Conservation (phyloP, 169 alveolate genomes). For the Cryptosporidium sp. region DNA sequence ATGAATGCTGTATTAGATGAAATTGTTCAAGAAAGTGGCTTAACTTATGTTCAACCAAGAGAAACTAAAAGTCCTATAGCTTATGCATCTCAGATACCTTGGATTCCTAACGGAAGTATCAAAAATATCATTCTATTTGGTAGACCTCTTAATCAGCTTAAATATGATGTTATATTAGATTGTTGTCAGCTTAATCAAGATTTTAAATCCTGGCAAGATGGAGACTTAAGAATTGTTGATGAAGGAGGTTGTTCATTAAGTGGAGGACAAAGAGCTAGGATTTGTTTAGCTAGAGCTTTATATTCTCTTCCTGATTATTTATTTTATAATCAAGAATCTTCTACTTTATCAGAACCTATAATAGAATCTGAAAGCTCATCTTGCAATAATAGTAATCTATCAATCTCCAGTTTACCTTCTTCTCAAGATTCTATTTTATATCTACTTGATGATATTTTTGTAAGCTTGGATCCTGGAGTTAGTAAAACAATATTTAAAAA, state of each 20-base stretch:
- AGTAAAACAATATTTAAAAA: constrained; percentile 28
- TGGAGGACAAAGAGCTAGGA: constrained; percentile 88
- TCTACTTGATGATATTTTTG: constrained; percentile 49
- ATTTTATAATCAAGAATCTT: not conserved
- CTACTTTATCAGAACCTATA: not conserved
- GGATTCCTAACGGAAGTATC: constrained; percentile 85
- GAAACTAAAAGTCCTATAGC: constrained; percentile 79
- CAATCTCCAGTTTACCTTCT: not conserved
- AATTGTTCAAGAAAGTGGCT: constrained; percentile 66
- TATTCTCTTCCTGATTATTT: constrained; percentile 77
- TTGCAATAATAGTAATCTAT: not conserved
- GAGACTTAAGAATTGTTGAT: constrained; percentile 85
- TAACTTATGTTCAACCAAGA: constrained; percentile 64
- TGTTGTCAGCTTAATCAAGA: constrained; percentile 82
- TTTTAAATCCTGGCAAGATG: constrained; percentile 80
- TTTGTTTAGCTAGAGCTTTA: constrained; percentile 86
- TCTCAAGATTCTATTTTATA: constrained; percentile 28
- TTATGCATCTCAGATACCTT: constrained; percentile 85
- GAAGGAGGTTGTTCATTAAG: constrained; percentile 87
- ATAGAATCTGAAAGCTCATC: not conserved
- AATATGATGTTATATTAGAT: constrained; percentile 78
- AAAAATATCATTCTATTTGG: constrained; percentile 86
- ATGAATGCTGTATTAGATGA: constrained; percentile 81
- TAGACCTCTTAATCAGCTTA: constrained; percentile 76
- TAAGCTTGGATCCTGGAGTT: constrained; percentile 73